Percentiles rank a stretch among this genome's conserved stretches.
Conservation (phyloP, 2,329 filamentous ascomycete species). For the Venturia carpophila region DNA sequence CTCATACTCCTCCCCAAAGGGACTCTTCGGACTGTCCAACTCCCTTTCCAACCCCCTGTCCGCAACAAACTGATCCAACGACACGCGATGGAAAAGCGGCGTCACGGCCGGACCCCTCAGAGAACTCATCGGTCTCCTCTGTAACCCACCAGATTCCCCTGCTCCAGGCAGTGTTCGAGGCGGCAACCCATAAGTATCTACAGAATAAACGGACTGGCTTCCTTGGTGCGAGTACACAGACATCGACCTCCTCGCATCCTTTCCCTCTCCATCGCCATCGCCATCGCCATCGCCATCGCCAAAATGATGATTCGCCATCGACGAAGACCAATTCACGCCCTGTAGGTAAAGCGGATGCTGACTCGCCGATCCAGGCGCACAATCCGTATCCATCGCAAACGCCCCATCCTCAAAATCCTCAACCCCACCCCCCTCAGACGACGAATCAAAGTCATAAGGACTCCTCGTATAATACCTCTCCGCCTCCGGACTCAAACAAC, state of each 20-base stretch:
- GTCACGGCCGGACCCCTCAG: not conserved
- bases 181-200: not conserved
- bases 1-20: not conserved
- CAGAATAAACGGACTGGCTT: not conserved
- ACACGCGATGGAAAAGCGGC: not conserved
- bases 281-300: not conserved
- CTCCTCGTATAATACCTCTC: not conserved
- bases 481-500: not conserved
- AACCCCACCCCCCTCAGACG: not conserved
- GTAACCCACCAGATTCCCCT: not conserved
- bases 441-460: not conserved
- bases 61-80: not conserved
- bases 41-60: too few relatives aligned
- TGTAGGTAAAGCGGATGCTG: not conserved
- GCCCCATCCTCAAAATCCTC: not conserved
- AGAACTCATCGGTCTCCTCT: not conserved
- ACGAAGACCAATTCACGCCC: not conserved
- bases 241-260: not conserved
- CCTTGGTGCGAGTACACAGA: not conserved
- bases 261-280: not conserved
- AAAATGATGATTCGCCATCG: not conserved
- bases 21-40: not conserved
- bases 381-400: not conserved
- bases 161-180: too few relatives aligned
- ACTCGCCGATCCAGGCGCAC: not conserved